Evolutionary conservation across 306 rosid species (phyloP).

Genomic region (Hippophae tibetana): DNA sequence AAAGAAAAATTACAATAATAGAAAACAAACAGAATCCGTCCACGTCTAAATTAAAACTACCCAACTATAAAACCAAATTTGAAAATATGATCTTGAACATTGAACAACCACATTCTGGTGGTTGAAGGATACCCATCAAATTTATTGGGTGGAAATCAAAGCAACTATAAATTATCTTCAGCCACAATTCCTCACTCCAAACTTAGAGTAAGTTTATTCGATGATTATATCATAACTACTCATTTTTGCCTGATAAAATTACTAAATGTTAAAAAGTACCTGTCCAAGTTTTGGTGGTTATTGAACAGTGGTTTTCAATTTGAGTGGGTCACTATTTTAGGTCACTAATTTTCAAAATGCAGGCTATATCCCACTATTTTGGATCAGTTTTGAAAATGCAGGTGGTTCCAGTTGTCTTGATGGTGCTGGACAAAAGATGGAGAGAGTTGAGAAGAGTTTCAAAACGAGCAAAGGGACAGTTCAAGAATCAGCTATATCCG

Average conservation of each 20-base stretch:
- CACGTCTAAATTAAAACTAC: neutral
- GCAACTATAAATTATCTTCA: slow-evolving; percentile 32
- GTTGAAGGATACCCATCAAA: slow-evolving; percentile 39
- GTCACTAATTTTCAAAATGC: too few species aligned
- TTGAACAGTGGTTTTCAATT: too few species aligned
- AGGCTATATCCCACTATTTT: too few species aligned
- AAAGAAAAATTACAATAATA: neutral
- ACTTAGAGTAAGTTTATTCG: slow-evolving; percentile 38
- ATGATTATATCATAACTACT: too few species aligned
- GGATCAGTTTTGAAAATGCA: too few species aligned
- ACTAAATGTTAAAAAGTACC: too few species aligned
- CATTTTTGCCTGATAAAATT: too few species aligned
- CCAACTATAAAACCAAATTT: neutral
- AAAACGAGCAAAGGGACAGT: slow-evolving; percentile 44
- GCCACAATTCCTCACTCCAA: slow-evolving; percentile 45
- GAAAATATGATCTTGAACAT: neutral
- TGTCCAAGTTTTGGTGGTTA: too few species aligned
- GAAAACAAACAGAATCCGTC: slow-evolving; percentile 29
- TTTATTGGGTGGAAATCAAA: slow-evolving; percentile 44
- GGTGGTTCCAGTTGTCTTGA: too few species aligned
- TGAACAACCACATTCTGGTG: slow-evolving; percentile 17
- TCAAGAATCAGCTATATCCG: slow-evolving; percentile 49
- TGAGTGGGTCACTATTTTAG: too few species aligned
- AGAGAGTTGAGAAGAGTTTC: slow-evolving; percentile 44
- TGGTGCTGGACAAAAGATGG: slow-evolving; percentile 13